phyloP scores from a whole-genome alignment of 495 filamentous ascomycete species.

The Xeromyces bisporus region DNA sequence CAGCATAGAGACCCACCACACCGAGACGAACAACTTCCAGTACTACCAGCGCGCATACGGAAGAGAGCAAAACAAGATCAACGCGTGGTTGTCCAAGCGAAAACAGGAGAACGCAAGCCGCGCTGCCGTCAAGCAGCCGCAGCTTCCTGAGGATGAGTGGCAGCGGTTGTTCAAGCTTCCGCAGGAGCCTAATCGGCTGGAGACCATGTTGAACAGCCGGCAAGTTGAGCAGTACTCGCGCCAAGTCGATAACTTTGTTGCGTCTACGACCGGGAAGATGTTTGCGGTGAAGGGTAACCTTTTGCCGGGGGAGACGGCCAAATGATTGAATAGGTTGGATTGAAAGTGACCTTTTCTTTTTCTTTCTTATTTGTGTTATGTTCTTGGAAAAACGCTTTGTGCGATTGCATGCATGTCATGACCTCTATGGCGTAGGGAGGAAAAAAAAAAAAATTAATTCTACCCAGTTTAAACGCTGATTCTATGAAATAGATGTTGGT shows the following conservation, averaged over 20 bases:
- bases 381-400: slow-evolving; percentile 14
- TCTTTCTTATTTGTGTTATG: slow-evolving; percentile 6
- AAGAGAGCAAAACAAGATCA: slow-evolving; percentile 91
- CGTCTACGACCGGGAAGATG: slow-evolving; percentile 86
- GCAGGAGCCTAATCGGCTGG: slow-evolving; percentile 77
- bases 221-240: slow-evolving; percentile 97
- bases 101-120: slow-evolving; percentile 84
- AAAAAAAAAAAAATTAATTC: too few species aligned
- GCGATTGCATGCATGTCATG: slow-evolving; percentile 25
- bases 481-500: too few species aligned
- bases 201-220: slow-evolving; percentile 78
- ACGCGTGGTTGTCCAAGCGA: slow-evolving; percentile 86
- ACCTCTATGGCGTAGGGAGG: slow-evolving; percentile 36
- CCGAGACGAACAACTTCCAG: slow-evolving; percentile 96
- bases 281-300: slow-evolving; percentile 76
- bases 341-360: too few species aligned
- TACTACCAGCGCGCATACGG: slow-evolving; percentile 94
- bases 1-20: slow-evolving; percentile 92
- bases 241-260: slow-evolving; percentile 94
- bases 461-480: too few species aligned
- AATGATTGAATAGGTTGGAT: slow-evolving; percentile 10
- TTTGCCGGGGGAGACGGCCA: slow-evolving; percentile 31
- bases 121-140: slow-evolving; percentile 68
- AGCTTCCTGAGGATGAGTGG: slow-evolving; percentile 94
- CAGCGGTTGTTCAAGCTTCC: slow-evolving; percentile 94